Percentiles rank a stretch among this genome's conserved stretches.
These are phyloP conservation scores for Podospora tetraspora DNA, from an alignment of 495 filamentous ascomycete genomes.

Conservation along the genomic window DNA sequence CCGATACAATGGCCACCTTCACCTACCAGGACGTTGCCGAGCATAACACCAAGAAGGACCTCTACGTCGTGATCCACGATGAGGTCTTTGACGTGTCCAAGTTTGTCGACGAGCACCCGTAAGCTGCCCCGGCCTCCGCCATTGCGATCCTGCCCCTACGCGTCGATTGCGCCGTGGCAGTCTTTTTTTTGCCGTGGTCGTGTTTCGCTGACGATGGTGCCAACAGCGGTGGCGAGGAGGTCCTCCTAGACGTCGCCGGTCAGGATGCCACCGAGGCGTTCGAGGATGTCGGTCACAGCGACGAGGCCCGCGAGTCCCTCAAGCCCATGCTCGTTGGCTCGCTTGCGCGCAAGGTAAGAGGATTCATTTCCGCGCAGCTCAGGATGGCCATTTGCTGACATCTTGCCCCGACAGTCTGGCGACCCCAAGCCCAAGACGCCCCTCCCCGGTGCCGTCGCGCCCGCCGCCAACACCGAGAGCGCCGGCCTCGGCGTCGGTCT, in stretches of 20 bases:
- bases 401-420: conserved; percentile 55
- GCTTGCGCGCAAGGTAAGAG: conserved; percentile 77
- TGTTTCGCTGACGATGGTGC: not conserved
- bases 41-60: conserved; percentile 94
- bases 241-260: conserved; percentile 90
- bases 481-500: conserved; percentile 69
- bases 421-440: conserved; percentile 70
- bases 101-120: conserved; percentile 99
- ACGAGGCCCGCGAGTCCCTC: conserved; percentile 95
- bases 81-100: conserved; percentile 85
- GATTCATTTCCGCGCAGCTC: not conserved
- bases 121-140: conserved; percentile 43
- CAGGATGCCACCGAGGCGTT: conserved; percentile 98
- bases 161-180: not conserved
- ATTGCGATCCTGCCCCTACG: not conserved
- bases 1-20: conserved; percentile 57
- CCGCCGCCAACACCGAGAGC: conserved; percentile 44
- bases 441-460: conserved; percentile 39
- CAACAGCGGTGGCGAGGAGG: conserved; percentile 91
- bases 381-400: conserved; percentile 1
- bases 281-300: conserved; percentile 98
- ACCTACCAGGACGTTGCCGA: conserved; percentile 79
- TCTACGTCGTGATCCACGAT: conserved; percentile 88
- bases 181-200: not conserved
- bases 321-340: conserved; percentile 69